Percentiles rank a stretch among this genome's conserved stretches.
Evolutionary conservation across 495 filamentous ascomycete genomes (phyloP).

Genomic region (Penicillium goetzii): DNA sequence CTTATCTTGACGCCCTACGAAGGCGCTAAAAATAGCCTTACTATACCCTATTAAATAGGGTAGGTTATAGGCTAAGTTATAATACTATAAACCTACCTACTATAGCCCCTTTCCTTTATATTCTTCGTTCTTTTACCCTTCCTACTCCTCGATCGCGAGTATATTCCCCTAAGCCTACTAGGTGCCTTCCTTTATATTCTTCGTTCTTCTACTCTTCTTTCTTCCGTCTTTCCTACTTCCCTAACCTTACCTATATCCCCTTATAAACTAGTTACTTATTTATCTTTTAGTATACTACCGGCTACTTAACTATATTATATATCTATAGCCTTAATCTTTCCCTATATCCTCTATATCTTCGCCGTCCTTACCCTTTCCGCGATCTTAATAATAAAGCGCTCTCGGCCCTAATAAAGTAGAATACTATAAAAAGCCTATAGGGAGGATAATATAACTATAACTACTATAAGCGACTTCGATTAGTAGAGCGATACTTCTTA

Average conservation of each 20-base stretch:
- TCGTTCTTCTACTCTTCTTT: slow-evolving; percentile 1
- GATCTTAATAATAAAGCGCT: not conserved
- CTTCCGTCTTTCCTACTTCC: not conserved
- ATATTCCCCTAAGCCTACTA: not conserved
- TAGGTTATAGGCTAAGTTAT: not conserved
- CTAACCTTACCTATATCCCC: not conserved
- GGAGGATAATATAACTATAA: not conserved
- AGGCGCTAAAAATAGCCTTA: not conserved
- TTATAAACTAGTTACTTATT: not conserved
- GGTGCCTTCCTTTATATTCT: not conserved
- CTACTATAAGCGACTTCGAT: not conserved
- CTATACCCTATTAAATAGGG: not conserved
- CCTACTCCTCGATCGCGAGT: slow-evolving; percentile 4
- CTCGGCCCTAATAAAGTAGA: not conserved
- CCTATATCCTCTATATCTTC: not conserved
- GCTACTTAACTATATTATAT: not conserved
- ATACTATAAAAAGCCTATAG: not conserved
- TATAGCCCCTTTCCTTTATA: not conserved
- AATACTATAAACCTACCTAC: not conserved
- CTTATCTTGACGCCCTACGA: not conserved
- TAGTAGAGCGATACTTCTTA: not conserved
- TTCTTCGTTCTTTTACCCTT: not conserved
- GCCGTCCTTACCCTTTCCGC: not conserved
- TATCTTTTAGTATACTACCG: not conserved
- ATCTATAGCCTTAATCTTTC: not conserved